Evolutionary conservation across 2,329 filamentous ascomycete species (phyloP), one percentile per base, ranked within the genome.

Genomic region (Pleoardoris graminearum): DNA sequence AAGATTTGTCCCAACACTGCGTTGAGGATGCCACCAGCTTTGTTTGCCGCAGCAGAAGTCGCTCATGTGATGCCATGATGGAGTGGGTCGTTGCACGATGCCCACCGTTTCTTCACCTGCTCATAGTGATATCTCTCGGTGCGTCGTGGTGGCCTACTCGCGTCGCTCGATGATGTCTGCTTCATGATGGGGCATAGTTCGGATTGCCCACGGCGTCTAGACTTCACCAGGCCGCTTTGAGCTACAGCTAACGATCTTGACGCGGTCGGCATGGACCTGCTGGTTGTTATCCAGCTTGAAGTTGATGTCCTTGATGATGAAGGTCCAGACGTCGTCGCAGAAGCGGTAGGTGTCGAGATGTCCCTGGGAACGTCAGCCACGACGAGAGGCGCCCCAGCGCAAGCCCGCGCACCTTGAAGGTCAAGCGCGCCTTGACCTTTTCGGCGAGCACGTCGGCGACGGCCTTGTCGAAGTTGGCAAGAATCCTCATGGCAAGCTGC

Each of bases 291-390:
- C 93, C 79, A 97, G 88, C 79, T 99, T 99, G 80, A 99, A 97
- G n/a, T 87, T 91, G 50, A 97, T 92, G 62, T 97, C 94, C 77
- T 97, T 97, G 77, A 99, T 96, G 53, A 99, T 84, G 75, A 99
- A 99, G 1, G 94, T 99, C 94, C 94, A 99, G 53, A 99, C 94
- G 78, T 99, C 94, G 77, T 99, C 94, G 79, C 94, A 99, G 82
- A 99, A 99, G 64, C 94, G 89, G 80, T 99, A 99, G 14, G 94
- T 97, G 73, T 97, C 92, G 58, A 99, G 86, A 71, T 95, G 94
- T 42, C 94, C 94, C 93, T 97, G 65, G 35, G 19, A 48, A 47
- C 7, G 54, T 71, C 36, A 69, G 61, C 49, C 44, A 41, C 25
- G 5, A 16, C 25, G 35, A 16, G n/a, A 36, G n/a, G n/a, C 4